Evolutionary conservation across 2,329 filamentous ascomycete species (phyloP).

Genomic region (Penicillium sumatraense): DNA sequence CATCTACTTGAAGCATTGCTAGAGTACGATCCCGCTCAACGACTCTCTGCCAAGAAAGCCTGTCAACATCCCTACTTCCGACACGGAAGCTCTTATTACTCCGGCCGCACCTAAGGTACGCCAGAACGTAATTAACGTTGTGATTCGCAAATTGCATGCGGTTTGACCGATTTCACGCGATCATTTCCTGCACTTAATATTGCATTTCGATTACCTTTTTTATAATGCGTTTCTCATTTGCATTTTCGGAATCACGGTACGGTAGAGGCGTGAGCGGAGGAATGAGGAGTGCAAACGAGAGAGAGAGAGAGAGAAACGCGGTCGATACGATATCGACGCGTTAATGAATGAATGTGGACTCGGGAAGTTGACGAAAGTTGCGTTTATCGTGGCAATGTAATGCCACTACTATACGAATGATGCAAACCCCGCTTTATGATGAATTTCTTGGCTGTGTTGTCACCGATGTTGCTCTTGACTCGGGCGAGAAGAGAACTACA

Average conservation of each 20-base stretch:
- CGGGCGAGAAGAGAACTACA: not conserved
- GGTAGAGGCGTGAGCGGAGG: no score
- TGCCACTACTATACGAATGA: no score
- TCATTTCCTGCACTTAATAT: not conserved
- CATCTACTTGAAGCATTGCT: conserved; percentile 68
- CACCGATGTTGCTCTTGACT: no score
- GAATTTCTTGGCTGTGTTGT: no score
- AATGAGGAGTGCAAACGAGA: not conserved
- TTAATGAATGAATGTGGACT: no score
- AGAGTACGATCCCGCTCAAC: conserved; percentile 83
- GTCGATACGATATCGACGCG: no score
- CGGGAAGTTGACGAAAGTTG: no score
- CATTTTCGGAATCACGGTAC: not conserved
- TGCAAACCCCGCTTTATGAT: no score
- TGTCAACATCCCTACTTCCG: conserved; percentile 83
- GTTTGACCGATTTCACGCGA: no score
- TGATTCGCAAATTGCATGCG: no score
- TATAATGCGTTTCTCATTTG: not conserved
- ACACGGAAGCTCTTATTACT: conserved; percentile 55
- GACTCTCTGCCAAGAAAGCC: conserved; percentile 87
- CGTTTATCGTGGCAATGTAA: no score
- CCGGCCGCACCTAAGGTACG: conserved; percentile 48
- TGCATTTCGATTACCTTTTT: not conserved
- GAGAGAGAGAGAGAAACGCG: not conserved
- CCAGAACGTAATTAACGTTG: not conserved